phyloP scores from a whole-genome alignment of 139 green algal species.

The Chlamydomonas sp. region DNA sequence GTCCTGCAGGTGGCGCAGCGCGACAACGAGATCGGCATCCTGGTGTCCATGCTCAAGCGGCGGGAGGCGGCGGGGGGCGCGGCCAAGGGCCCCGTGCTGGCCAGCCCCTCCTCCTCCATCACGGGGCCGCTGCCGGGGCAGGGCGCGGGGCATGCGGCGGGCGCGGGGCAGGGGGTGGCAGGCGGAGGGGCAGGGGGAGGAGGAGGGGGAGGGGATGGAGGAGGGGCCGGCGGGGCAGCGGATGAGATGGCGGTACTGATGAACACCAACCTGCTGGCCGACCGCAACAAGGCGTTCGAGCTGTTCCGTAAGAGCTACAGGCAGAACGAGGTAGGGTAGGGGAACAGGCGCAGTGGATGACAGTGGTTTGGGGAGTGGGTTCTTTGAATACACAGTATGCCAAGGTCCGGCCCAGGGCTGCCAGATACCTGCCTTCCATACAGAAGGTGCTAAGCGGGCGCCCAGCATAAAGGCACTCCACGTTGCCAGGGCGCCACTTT shows the following conservation, averaged over 20 bases:
- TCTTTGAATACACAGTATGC: not conserved
- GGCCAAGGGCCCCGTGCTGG: not conserved
- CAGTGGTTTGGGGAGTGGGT: not conserved
- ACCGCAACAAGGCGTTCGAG: constrained; percentile 85
- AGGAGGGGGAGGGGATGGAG: not conserved
- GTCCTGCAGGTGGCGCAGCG: constrained; percentile 70
- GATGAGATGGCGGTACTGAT: constrained; percentile 60
- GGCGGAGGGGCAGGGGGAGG: not conserved
- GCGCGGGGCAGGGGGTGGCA: not conserved
- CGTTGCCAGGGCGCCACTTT: too few species aligned
- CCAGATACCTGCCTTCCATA: too few species aligned
- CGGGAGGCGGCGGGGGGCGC: constrained; percentile 21
- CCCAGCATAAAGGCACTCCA: not conserved
- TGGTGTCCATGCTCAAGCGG: constrained; percentile 82
- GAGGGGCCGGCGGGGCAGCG: constrained; percentile 2
- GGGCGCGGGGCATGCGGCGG: not conserved
- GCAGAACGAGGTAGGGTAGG: constrained; percentile 67
- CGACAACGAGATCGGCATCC: constrained; percentile 88
- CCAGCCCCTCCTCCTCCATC: not conserved
- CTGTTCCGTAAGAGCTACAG: constrained; percentile 86
- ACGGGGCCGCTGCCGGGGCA: not conserved
- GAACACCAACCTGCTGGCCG: constrained; percentile 66
- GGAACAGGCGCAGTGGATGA: not conserved
- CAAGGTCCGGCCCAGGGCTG: not conserved
- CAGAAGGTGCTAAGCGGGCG: too few species aligned